Evolutionary conservation across 129 eudicot genomes (phyloP).

Genomic region (Flaveria ramosissima): DNA sequence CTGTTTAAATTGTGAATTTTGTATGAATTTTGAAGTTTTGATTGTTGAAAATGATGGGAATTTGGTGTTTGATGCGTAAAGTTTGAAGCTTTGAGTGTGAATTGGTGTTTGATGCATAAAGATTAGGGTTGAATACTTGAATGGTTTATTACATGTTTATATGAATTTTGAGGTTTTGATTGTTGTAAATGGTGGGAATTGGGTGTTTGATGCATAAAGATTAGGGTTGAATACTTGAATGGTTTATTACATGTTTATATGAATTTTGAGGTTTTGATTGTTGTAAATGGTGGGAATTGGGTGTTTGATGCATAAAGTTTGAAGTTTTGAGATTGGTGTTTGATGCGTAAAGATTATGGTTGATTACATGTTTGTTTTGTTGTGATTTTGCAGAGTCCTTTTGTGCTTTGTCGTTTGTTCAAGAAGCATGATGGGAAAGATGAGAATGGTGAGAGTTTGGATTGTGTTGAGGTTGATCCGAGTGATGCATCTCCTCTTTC

Average conservation of each 20-base stretch:
- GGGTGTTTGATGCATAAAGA: background rate
- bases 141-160: background rate
- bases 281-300: background rate
- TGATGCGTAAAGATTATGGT: background rate
- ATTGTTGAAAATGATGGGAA: background rate
- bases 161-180: background rate
- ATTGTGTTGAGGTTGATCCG: conserved; percentile 55
- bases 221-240: background rate
- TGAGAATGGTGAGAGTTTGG: conserved; percentile 50
- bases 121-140: too few relatives aligned
- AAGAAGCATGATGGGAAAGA: conserved; percentile 74
- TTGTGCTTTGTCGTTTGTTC: conserved; percentile 78
- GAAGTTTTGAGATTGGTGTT: background rate
- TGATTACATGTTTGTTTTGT: conserved; percentile 1
- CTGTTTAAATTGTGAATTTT: background rate
- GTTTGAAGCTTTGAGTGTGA: background rate
- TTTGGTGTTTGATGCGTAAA: background rate
- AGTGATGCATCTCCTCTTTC: conserved; percentile 52
- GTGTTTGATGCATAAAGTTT: background rate
- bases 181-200: background rate
- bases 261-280: background rate
- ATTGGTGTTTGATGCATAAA: background rate
- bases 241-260: background rate
- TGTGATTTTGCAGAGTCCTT: conserved; percentile 57
- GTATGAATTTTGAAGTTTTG: background rate